Evolutionary conservation across 1,284 basidiomycete species (phyloP).

Genomic region (Sporisorium reilianum): DNA sequence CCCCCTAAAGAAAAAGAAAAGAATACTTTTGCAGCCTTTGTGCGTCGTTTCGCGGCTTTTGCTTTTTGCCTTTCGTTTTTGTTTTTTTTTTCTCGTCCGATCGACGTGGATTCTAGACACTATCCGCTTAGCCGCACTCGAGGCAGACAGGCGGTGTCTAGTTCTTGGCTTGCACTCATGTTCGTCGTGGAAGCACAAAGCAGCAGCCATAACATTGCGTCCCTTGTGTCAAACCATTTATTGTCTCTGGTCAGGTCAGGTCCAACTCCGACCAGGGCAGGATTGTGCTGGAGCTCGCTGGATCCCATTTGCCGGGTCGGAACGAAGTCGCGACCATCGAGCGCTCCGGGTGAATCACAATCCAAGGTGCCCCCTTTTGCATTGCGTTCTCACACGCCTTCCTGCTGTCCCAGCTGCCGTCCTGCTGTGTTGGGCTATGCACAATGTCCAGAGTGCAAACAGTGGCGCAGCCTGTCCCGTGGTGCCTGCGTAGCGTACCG

Average conservation of each 20-base stretch:
- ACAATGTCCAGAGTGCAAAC: neutral
- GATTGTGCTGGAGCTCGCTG: neutral
- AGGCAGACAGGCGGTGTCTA: neutral
- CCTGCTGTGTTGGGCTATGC: neutral
- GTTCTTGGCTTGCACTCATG: no score
- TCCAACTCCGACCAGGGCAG: constrained; percentile 1
- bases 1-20: neutral
- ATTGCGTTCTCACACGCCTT: no score
- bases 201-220: no score
- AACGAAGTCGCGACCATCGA: constrained; percentile 7
- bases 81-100: no score
- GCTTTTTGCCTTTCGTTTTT: no score
- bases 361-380: neutral
- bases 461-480: neutral
- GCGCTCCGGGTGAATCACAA: neutral
- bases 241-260: neutral
- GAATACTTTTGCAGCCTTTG: neutral
- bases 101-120: constrained; percentile 4
- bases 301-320: neutral
- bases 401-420: no score
- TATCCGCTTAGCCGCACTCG: neutral
- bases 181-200: no score
- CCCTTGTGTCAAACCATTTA: constrained; percentile 5
- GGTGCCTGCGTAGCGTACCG: neutral
- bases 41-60: constrained; percentile 6